A percentile compares a stretch with the other conserved stretches of the same genome.
Conservation (phyloP, 2,329 filamentous ascomycete species). For the Sclerotinia minor region DNA sequence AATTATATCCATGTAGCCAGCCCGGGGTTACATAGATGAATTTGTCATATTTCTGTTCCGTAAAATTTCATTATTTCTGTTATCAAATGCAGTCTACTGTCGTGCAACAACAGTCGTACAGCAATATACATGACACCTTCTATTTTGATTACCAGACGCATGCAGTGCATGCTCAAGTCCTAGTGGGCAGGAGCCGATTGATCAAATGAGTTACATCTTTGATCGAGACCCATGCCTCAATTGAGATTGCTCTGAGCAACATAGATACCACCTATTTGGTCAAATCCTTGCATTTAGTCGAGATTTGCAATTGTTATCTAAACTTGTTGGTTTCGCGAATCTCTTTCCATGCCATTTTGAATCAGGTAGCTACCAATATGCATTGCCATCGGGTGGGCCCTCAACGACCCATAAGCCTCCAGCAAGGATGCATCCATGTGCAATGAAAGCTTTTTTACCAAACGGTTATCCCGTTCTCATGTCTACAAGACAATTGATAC, state of each 20-base stretch:
- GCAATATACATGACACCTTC: background rate
- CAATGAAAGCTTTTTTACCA: background rate
- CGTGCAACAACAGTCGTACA: background rate
- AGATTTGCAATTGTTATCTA: background rate
- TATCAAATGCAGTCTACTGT: background rate
- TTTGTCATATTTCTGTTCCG: background rate
- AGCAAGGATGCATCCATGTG: background rate
- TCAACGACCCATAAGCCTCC: background rate
- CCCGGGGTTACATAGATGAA: background rate
- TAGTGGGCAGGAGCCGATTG: background rate
- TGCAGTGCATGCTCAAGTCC: background rate
- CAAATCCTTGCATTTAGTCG: background rate
- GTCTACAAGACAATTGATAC: background rate
- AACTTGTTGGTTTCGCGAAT: background rate
- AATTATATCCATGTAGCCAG: background rate
- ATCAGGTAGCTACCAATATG: background rate
- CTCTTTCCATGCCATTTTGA: background rate
- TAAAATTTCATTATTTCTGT: background rate
- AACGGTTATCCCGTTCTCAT: background rate
- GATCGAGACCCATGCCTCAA: slow-evolving; percentile 1
- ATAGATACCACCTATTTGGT: background rate
- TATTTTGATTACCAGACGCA: slow-evolving; percentile 1
- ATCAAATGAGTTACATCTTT: background rate
- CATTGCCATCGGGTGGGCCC: too few species aligned
- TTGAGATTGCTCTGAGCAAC: background rate